These are phyloP conservation scores for Odontarrhena argentea DNA, from an alignment of 345 rosid species.

Conservation along the genomic window DNA sequence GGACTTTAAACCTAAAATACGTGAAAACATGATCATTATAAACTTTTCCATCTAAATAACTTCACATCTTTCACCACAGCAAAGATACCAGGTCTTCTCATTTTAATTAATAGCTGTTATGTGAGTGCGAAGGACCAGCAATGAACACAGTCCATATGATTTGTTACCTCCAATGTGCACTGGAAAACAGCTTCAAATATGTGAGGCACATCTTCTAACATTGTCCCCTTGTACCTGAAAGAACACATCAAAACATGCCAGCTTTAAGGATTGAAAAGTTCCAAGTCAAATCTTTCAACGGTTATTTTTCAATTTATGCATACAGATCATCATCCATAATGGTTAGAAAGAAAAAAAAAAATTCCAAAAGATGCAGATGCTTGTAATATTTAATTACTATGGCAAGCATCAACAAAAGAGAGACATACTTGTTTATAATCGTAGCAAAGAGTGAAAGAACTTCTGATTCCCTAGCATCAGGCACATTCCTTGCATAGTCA, in stretches of 20 bases:
- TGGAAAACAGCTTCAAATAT: conserved; percentile 99
- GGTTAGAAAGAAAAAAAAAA: conserved; percentile 5
- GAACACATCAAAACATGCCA: conserved; percentile 27
- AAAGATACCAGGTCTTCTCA: conserved; percentile 1
- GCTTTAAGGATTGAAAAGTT: conserved; percentile 21
- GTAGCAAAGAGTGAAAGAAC: conserved; percentile 96
- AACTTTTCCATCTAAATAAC: conserved; percentile 18
- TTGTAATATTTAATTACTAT: background rate
- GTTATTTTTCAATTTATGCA: conserved; percentile 59
- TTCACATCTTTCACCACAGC: background rate
- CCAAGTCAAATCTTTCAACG: conserved; percentile 9
- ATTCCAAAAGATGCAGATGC: conserved; percentile 6
- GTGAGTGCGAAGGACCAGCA: background rate
- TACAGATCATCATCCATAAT: background rate
- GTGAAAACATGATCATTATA: conserved; percentile 8
- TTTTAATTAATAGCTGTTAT: background rate
- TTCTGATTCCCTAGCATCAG: conserved; percentile 99
- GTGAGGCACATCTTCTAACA: conserved; percentile 96
- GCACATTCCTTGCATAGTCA: conserved; percentile 95
- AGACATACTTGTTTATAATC: conserved; percentile 89
- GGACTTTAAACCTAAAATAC: conserved; percentile 11
- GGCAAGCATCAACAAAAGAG: conserved; percentile 6
- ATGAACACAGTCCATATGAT: conserved; percentile 1
- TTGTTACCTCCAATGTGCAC: conserved; percentile 90
- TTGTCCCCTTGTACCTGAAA: conserved; percentile 83